phyloP scores from a whole-genome alignment of 208 protist genomes.

The Trypanosoma lewisi region DNA sequence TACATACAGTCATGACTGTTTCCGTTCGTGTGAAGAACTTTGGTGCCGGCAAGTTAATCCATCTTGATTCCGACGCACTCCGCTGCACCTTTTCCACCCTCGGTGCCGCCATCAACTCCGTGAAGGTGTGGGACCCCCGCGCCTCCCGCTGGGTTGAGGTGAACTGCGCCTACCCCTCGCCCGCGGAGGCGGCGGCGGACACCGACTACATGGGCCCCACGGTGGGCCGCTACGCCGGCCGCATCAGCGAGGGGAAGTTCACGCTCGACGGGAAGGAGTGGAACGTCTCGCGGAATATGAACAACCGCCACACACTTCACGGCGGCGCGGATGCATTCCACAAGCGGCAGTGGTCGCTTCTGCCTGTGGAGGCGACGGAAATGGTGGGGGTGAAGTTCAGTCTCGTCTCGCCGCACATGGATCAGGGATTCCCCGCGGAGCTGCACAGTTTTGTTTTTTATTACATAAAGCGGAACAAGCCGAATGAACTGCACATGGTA shows the following conservation, averaged over 20 bases:
- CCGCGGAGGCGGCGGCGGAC: slow-evolving; percentile 43
- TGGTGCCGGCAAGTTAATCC: slow-evolving; percentile 43
- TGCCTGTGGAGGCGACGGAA: slow-evolving; percentile 16
- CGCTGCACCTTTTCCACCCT: slow-evolving; percentile 47
- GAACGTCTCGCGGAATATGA: slow-evolving; percentile 21
- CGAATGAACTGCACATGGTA: slow-evolving; percentile 29
- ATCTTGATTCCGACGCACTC: slow-evolving; percentile 35
- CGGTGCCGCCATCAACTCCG: slow-evolving; percentile 46
- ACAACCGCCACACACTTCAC: slow-evolving; percentile 36
- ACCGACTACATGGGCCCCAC: slow-evolving; percentile 58
- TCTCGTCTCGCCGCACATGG: slow-evolving; percentile 33
- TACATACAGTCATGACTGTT: too few relatives aligned
- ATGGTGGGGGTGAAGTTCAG: slow-evolving; percentile 24
- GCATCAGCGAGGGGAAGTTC: slow-evolving; percentile 50
- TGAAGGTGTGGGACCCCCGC: slow-evolving; percentile 31
- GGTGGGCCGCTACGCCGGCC: slow-evolving; percentile 61
- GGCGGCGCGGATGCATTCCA: slow-evolving; percentile 51
- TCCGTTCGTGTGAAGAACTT: slow-evolving; percentile 31
- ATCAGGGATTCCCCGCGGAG: slow-evolving; percentile 40
- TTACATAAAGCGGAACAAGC: slow-evolving; percentile 24
- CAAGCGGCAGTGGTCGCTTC: slow-evolving; percentile 58
- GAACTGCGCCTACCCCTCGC: slow-evolving; percentile 46
- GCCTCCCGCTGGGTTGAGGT: slow-evolving; percentile 54
- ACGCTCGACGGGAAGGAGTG: slow-evolving; percentile 44
- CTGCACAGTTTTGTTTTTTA: slow-evolving; percentile 32